Conservation (phyloP, 805 yeast species). For the Tetrapisispora taiwanensis region DNA sequence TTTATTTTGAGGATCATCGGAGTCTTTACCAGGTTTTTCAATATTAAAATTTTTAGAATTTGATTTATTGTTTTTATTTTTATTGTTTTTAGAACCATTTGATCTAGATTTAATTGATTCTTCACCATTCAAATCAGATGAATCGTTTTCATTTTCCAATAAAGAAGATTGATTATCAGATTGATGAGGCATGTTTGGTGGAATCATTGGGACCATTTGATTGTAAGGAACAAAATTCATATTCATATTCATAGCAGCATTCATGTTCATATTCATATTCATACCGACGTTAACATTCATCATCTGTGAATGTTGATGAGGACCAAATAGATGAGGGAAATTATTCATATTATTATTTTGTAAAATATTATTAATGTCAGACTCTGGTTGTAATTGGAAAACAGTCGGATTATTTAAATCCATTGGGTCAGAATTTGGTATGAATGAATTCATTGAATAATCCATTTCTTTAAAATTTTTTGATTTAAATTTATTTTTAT, state of each 20-base stretch:
- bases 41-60: background rate
- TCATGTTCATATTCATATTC: constrained; percentile 16
- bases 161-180: constrained; percentile 8
- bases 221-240: constrained; percentile 27
- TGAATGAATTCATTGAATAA: background rate
- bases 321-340: constrained; percentile 3
- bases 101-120: constrained; percentile 5
- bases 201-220: constrained; percentile 27
- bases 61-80: constrained; percentile 5
- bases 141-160: constrained; percentile 9
- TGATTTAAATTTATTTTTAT: background rate
- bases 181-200: constrained; percentile 7
- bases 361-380: background rate
- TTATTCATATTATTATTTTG: background rate
- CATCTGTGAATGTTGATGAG: constrained; percentile 1
- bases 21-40: constrained; percentile 1
- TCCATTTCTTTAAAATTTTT: background rate
- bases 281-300: constrained; percentile 3
- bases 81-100: constrained; percentile 6
- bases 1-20: background rate
- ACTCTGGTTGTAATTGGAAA: background rate
- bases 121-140: constrained; percentile 6
- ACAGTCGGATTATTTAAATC: background rate
- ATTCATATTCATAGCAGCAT: constrained; percentile 20
- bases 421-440: background rate